Evolutionary conservation across 768 basidiomycete genomes (phyloP).

Genomic region (Asterophora parasitica): DNA sequence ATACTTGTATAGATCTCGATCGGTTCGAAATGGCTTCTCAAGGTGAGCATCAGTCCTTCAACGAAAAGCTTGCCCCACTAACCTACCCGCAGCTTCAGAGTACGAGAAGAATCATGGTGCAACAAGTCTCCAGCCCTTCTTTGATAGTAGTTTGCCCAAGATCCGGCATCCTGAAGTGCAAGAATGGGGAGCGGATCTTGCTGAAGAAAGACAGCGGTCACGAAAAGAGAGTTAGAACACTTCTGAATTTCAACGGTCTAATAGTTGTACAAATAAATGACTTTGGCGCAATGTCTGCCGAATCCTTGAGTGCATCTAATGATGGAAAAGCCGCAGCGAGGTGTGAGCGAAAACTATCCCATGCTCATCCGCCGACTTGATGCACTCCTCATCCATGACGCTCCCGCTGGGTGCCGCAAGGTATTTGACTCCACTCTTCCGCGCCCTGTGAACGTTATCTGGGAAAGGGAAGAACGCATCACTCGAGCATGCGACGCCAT

Average conservation of each 20-base stretch:
- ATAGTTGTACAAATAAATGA: not conserved
- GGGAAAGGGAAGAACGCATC: slow-evolving; percentile 99
- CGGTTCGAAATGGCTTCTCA: slow-evolving; percentile 86
- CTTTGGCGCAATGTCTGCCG: too few relatives aligned
- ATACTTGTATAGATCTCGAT: slow-evolving; percentile 65
- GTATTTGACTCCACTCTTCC: slow-evolving; percentile 88
- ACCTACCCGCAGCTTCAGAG: slow-evolving; percentile 49
- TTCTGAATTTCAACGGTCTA: not conserved
- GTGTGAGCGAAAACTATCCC: slow-evolving; percentile 91
- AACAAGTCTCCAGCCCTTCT: slow-evolving; percentile 64
- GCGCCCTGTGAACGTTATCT: slow-evolving; percentile 92
- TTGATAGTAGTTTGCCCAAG: slow-evolving; percentile 72
- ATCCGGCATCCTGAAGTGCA: slow-evolving; percentile 70
- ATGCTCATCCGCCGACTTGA: slow-evolving; percentile 95
- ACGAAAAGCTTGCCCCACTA: not conserved
- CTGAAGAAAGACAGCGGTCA: slow-evolving; percentile 38
- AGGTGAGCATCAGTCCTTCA: slow-evolving; percentile 36
- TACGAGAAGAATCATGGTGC: slow-evolving; percentile 56
- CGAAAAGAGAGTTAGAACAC: not conserved
- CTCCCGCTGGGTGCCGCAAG: slow-evolving; percentile 90
- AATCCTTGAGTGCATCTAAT: too few relatives aligned
- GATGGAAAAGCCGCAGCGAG: slow-evolving; percentile 84
- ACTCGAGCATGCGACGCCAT: slow-evolving; percentile 87
- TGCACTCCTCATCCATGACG: slow-evolving; percentile 96
- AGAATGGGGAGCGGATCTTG: slow-evolving; percentile 60